A percentile compares a stretch with the other conserved stretches of the same genome.
phyloP scores from a whole-genome alignment of 768 basidiomycete genomes.

The Russula sp. region DNA sequence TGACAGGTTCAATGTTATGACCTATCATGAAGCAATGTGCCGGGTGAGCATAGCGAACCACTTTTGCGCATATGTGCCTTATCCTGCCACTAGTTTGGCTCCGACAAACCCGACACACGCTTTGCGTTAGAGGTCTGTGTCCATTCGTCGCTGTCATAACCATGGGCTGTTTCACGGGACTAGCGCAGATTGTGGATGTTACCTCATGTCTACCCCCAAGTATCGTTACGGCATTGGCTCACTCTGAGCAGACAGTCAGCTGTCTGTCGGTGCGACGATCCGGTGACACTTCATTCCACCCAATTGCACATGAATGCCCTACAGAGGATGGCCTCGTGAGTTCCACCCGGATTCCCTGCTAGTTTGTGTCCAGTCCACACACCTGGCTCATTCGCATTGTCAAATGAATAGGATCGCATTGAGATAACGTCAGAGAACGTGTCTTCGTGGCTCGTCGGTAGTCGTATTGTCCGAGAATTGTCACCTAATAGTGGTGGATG shows the following conservation, averaged over 20 bases:
- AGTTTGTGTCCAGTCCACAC: background rate
- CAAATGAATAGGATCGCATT: constrained; percentile 40
- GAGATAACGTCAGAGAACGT: constrained; percentile 40
- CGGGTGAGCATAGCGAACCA: constrained; percentile 42
- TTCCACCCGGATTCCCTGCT: background rate
- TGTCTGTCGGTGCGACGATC: constrained; percentile 29
- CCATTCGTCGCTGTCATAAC: background rate
- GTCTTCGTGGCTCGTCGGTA: constrained; percentile 40
- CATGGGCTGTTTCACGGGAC: background rate
- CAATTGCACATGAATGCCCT: constrained; percentile 34
- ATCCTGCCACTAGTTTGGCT: constrained; percentile 60
- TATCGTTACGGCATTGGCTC: constrained; percentile 23
- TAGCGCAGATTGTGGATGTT: constrained; percentile 30
- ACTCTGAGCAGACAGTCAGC: constrained; percentile 29
- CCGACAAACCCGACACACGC: constrained; percentile 91
- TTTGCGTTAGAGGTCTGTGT: constrained; percentile 73
- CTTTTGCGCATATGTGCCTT: constrained; percentile 9
- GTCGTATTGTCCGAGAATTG: constrained; percentile 23
- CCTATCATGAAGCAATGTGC: constrained; percentile 86
- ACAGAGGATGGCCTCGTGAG: constrained; percentile 29
- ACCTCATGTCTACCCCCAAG: constrained; percentile 28
- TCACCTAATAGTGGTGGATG: background rate
- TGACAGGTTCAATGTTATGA: constrained; percentile 68
- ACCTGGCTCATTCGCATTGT: background rate
- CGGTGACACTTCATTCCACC: constrained; percentile 30